Conservation (phyloP, 164 flowering plant genomes). For the Amborella trichopoda region DNA sequence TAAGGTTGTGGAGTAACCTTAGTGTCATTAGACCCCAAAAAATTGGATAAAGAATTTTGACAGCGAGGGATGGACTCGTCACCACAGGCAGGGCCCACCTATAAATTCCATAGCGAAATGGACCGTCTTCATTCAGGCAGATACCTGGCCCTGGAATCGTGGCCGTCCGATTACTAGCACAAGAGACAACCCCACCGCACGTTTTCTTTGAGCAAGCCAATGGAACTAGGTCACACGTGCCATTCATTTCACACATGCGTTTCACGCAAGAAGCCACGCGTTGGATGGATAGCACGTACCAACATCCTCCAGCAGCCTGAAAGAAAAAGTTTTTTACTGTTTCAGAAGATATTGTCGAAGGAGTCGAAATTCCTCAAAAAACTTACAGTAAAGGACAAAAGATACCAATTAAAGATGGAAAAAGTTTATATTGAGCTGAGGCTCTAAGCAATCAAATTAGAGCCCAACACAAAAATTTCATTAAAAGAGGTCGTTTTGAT, state of each 20-base stretch:
- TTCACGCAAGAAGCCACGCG: conserved; percentile 69
- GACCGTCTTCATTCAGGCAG: conserved; percentile 66
- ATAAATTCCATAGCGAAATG: conserved; percentile 76
- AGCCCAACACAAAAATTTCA: too few species aligned
- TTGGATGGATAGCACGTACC: conserved; percentile 94
- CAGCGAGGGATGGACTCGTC: conserved; percentile 71
- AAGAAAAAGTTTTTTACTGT: too few species aligned
- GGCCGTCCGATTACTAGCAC: conserved; percentile 39
- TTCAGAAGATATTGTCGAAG: too few species aligned
- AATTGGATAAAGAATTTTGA: conserved; percentile 87
- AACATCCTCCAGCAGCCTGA: conserved; percentile 96
- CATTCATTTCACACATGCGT: conserved; percentile 38
- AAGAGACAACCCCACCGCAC: conserved; percentile 32
- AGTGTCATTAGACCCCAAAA: conserved; percentile 96
- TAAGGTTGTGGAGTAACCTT: too few species aligned
- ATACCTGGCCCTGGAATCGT: conserved; percentile 11
- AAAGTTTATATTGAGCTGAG: too few species aligned
- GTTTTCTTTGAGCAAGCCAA: conserved; percentile 70
- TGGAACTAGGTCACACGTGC: conserved; percentile 34
- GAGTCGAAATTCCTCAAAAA: not conserved
- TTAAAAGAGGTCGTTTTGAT: too few species aligned
- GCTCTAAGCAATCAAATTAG: too few species aligned
- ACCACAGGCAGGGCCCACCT: conserved; percentile 78
- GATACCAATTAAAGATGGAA: too few species aligned
- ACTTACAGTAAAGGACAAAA: not conserved